Base-by-base conservation (phyloP, 2,329 filamentous ascomycete species). In the Teratosphaeria gauchensis region DNA sequence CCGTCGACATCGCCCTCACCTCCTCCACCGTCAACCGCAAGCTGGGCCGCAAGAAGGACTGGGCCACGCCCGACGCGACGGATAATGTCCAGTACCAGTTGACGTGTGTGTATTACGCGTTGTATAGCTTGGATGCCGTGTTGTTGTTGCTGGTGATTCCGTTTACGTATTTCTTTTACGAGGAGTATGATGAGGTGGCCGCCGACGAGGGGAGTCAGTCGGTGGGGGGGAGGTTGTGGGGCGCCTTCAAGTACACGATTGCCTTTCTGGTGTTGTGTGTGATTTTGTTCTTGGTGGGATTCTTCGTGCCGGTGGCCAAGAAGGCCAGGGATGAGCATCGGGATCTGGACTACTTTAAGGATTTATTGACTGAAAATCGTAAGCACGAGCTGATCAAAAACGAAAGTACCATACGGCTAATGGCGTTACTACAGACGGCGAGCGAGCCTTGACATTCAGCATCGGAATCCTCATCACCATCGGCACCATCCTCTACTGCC, bases 101-200 rank as follows among this genome's bases (percentile, higher is more conserved):
- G 63, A 89, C 89, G 72, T 82, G 95, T 59, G 88, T 96, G 59
- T 99, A 99, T 77, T 97, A 97, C 74, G 81, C 85, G 0, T 81
- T 99, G 0, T 99, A 97, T 77, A 94, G 89, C 66, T 78, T 96
- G 65, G 94, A 99, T 73, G 89, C 91, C 0, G 72, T 96, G 5
- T 83, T 99, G 11, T 99, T 94, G 70, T 79, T 99, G 53, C 73
- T 97, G 19, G 83, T 96, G 52, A 88, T 97, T 21, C 94, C 94
- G 0, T 99, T 99, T 71, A 88, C 92, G 54, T 99, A 99, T 77
- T 99, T 99, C 73, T 96, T 88, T 85, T 94, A 95, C 69, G 94
- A 99, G 73, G 94, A 97, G 74, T 95, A 95, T 65, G 92, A 96
- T 68, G 91, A 96, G 75, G 86, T 92, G 21, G 91, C 91, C 61